Base-by-base conservation (phyloP, 2,329 filamentous ascomycete genomes). In the Alternaria rosae region DNA sequence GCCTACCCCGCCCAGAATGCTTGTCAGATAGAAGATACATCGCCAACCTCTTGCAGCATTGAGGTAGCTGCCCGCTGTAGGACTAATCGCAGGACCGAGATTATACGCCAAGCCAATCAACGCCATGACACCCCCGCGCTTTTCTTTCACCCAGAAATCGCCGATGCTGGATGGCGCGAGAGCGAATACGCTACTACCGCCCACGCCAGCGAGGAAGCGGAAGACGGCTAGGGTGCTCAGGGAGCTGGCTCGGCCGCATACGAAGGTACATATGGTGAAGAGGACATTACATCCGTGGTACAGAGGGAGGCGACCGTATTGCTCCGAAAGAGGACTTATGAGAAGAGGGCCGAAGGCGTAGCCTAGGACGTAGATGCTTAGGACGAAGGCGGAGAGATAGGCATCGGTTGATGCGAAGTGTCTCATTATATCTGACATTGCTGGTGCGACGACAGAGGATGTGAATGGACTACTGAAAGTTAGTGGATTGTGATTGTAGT, bases 181-280 rank as follows among this genome's bases (percentile, higher is more conserved):
- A 5, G 70, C 68, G 35, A 71, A 61, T 4, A 64, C 55, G 42
- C 53, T 51, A 21, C 65, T 58, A 3, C 64, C 66, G n/a, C 64
- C 63, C 45, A 60, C 51, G 12, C 76, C 75, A 13, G 69, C 61
- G 41, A 87, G 75, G 70, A 88, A 85, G 4, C 85, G 84, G 67
- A 87, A 89, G 12, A 84, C 82, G 26, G 61, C 52, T 20, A 71
- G 48, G 20, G 20, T 48, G 41, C 41, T 10, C 28, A 56, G 28
- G 54, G 88, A 83, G 32, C 89, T 79, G 13, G 83, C 72, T 21
- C 73, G 72, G 17, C 89, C 75, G 11, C 72, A 76, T 5, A 2
- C 87, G 59, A 91, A 83, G 56, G 86, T 86, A 81, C 86, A 89
- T 7, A 84, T 69, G 57, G 85, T 83, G 75, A 90, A 91, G 61